Evolutionary conservation across 345 rosid genomes (phyloP), one percentile per base, ranked within the genome.

Genomic region (Ceriops decandra): DNA sequence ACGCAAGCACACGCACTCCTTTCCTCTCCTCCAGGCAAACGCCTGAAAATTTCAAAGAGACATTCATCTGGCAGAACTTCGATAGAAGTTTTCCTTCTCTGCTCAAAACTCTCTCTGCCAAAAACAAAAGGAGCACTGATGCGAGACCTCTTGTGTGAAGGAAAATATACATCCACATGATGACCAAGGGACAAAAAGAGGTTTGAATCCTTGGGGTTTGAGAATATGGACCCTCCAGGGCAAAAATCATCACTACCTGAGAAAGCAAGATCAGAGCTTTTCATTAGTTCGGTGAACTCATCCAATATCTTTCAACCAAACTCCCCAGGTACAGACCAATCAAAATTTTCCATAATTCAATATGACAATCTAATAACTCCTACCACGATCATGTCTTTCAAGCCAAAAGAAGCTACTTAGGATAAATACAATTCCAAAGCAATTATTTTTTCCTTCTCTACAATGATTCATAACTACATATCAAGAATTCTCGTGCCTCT

Each of bases 1-100:
- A 92, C 98, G 62, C 85, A 83, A 57, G 97, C 93, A 30, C 86
- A 86, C 54, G 86, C 82, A 76, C 90, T 87, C 84, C 92, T 86
- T 82, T 88, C 99, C 70, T 81, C 80, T 3, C 89, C 82, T 42
- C 89, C 90, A 60, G 86, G 73, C 77, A 95, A 67, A 24, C 93
- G 84, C 54, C 95, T 80, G 67, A 95, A 78, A 77, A 95, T 87
- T 83, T 95, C 99, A 49, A 90, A 92, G 59, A 95, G 85, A 70
- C 99, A 95, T 78, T 95, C 99, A 38, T 95, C 97, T 0, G 98
- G 99, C 1, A 95, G 84, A 60, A 83, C 85, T 24, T 95, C 96
- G 7, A 95, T 81, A 2, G 93, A 86, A 72, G 85, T 69, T 68
- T 82, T 70, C 69, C 84, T 87, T 63, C 80, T 77, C 63, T 58